Evolutionary conservation across 352 stramenopile species (phyloP).

Genomic region (Phytophthora fragariaefolia): DNA sequence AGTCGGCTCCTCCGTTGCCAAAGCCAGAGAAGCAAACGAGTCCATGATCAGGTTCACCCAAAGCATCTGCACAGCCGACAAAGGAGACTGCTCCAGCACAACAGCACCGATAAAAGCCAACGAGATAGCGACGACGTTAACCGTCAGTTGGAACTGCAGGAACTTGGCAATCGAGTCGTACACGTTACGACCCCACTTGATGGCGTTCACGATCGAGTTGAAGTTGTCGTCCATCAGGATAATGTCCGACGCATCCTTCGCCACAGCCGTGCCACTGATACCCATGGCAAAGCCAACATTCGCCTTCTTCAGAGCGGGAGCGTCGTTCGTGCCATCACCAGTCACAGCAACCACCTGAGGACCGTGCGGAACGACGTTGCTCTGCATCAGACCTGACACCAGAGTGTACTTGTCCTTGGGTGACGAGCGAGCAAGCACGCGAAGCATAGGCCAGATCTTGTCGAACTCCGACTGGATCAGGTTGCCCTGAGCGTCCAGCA

Average conservation of each 20-base stretch:
- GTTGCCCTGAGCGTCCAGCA: slow-evolving; percentile 60
- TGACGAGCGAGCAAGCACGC: slow-evolving; percentile 66
- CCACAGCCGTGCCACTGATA: slow-evolving; percentile 91
- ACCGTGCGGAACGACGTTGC: slow-evolving; percentile 55
- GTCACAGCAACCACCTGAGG: slow-evolving; percentile 95
- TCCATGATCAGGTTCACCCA: slow-evolving; percentile 99
- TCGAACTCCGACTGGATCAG: slow-evolving; percentile 73
- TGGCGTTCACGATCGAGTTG: slow-evolving; percentile 94
- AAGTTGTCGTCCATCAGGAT: slow-evolving; percentile 97
- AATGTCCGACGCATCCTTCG: slow-evolving; percentile 96
- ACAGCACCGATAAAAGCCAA: slow-evolving; percentile 91
- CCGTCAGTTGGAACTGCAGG: slow-evolving; percentile 95
- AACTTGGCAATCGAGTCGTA: slow-evolving; percentile 97
- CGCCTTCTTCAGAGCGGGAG: slow-evolving; percentile 94
- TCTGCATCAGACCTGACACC: slow-evolving; percentile 68
- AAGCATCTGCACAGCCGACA: slow-evolving; percentile 96
- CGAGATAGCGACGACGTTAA: slow-evolving; percentile 93
- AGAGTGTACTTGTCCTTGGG: slow-evolving; percentile 76
- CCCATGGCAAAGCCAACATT: slow-evolving; percentile 96
- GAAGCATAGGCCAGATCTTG: slow-evolving; percentile 74
- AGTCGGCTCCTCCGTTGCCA: slow-evolving; percentile 94
- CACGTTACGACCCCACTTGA: slow-evolving; percentile 94
- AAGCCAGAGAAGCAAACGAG: slow-evolving; percentile 94
- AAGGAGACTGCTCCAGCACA: slow-evolving; percentile 64
- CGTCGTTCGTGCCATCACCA: slow-evolving; percentile 96